These are phyloP conservation scores for Clitopilus passeckerianus DNA, from an alignment of 768 basidiomycete genomes.

Conservation along the genomic window DNA sequence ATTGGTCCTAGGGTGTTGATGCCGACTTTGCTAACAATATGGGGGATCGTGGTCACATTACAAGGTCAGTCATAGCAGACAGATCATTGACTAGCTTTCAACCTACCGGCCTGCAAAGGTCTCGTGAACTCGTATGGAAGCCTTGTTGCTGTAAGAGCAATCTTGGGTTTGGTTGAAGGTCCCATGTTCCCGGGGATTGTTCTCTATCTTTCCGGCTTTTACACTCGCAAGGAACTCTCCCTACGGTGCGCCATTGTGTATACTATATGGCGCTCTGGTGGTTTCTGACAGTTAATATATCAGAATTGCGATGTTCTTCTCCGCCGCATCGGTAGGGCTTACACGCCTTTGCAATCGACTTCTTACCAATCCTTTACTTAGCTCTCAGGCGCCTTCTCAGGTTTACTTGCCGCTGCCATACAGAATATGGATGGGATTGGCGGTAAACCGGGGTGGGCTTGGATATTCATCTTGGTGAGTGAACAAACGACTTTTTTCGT, in stretches of 20 bases:
- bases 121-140: constrained; percentile 40
- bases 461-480: constrained; percentile 62
- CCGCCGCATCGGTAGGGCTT: constrained; percentile 76
- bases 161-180: constrained; percentile 72
- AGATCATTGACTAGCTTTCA: neutral
- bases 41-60: constrained; percentile 44
- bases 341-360: constrained; percentile 74
- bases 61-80: constrained; percentile 29
- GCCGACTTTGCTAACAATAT: constrained; percentile 40
- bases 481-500: too few species aligned
- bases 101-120: constrained; percentile 20
- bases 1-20: constrained; percentile 46
- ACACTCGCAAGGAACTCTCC: constrained; percentile 7
- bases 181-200: constrained; percentile 61
- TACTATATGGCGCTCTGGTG: constrained; percentile 6
- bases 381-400: constrained; percentile 4
- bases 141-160: constrained; percentile 57
- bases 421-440: constrained; percentile 69
- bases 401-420: constrained; percentile 57
- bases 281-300: constrained; percentile 67
- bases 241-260: constrained; percentile 17
- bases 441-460: constrained; percentile 61
- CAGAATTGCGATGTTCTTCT: constrained; percentile 71
- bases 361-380: constrained; percentile 16
- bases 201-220: constrained; percentile 63